A percentile compares a stretch with the other conserved stretches of the same genome.
Conservation (phyloP, 768 basidiomycete species). For the Suillus weaverae region DNA sequence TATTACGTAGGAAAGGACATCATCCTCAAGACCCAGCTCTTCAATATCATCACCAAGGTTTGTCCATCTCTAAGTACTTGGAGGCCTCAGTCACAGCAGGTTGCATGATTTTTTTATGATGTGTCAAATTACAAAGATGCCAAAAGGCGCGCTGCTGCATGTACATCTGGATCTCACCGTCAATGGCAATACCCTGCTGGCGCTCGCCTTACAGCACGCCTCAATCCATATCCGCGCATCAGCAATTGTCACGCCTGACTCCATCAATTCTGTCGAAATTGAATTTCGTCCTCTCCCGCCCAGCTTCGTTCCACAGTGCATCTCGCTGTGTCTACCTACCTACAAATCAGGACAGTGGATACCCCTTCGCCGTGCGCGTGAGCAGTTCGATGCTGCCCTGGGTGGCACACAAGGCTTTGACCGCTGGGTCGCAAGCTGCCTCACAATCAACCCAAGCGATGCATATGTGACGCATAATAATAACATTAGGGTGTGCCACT, state of each 20-base stretch:
- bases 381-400: conserved; percentile 47
- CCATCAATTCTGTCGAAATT: conserved; percentile 47
- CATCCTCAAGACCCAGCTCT: conserved; percentile 62
- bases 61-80: background rate
- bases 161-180: conserved; percentile 76
- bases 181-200: conserved; percentile 49
- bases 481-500: conserved; percentile 50
- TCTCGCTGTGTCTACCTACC: conserved; percentile 33
- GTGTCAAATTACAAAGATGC: conserved; percentile 51
- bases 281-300: conserved; percentile 52
- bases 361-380: conserved; percentile 51
- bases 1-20: conserved; percentile 46
- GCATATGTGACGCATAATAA: conserved; percentile 76
- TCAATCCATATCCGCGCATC: conserved; percentile 59
- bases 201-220: conserved; percentile 55
- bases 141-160: conserved; percentile 76
- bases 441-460: conserved; percentile 70
- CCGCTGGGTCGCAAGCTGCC: conserved; percentile 55
- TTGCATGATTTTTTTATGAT: background rate
- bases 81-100: background rate
- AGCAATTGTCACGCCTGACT: conserved; percentile 39
- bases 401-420: conserved; percentile 71
- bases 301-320: conserved; percentile 17
- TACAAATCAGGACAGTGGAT: conserved; percentile 57
- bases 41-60: conserved; percentile 62